Base-by-base conservation (phyloP, 306 rosid species). In the Lathyrus tuberosus region DNA sequence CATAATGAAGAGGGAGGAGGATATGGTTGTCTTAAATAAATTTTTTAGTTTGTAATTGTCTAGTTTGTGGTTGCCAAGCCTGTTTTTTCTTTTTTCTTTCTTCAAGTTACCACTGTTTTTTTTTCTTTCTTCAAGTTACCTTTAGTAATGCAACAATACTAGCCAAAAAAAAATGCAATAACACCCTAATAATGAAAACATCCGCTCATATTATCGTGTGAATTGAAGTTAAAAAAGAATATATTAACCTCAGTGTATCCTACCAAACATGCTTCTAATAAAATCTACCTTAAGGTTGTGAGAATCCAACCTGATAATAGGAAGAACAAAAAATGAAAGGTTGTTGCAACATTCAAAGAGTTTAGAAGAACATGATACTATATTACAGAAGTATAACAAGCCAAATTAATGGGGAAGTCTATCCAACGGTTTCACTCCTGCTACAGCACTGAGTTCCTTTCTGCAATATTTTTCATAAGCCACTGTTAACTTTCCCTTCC, bases 401-500 rank as follows among this genome's bases (percentile, higher is more conserved):
- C 60, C 30, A 20, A 67, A 43, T 89, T 84, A 87, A 61, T 30
- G 67, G 31, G 93, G 97, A 75, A 93, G 96, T 30, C 17, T 80
- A 10, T 84, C 90, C 78, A 88, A 69, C 14, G 96, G 87, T 63
- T 78, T 85, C 46, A 90, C 65, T 26, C 87, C 74, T 59, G 96
- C 88, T 66, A 84, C 90, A 20, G 75, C 35, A 48, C 83, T 33
- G 64, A 79, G 81, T 58, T 90, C 81, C 41, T 84, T 66, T 62
- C 80, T 86, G 65, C 72, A 76, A 71, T 86, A 90, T 76, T 90
- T 93, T 65, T 93, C 93, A 20, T 73, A 81, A 2, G 90, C 65
- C 65, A 93, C 96, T 66, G 63, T 82, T 53, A 90, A 68, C 67
- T 81, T 85, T 70, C 96, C 89, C 17, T 37, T 6, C 52, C 80